These are phyloP conservation scores for Pseudohalonectria lignicola DNA, from an alignment of 2,329 filamentous ascomycete species.

Conservation along the genomic window DNA sequence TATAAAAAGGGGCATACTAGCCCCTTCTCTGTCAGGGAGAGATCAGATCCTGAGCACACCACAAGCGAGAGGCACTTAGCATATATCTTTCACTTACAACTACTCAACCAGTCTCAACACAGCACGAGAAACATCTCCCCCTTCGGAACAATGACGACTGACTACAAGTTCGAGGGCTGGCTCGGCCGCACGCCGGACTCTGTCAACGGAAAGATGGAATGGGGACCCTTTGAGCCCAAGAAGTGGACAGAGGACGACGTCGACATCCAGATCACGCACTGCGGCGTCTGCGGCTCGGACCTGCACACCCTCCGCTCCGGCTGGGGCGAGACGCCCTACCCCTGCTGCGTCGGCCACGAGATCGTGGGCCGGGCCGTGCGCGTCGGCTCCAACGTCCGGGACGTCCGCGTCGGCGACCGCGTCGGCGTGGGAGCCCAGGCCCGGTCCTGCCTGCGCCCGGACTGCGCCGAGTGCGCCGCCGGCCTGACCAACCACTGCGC, in stretches of 20 bases:
- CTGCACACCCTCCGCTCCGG: conserved; percentile 46
- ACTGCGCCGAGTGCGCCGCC: conserved; percentile 14
- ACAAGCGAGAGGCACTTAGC: too few species aligned
- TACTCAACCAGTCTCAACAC: too few species aligned
- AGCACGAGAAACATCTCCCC: too few species aligned
- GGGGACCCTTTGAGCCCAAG: conserved; percentile 50
- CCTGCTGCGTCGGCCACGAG: conserved; percentile 51
- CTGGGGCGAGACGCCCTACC: conserved; percentile 26
- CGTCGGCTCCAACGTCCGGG: conserved; percentile 34
- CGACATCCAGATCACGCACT: conserved; percentile 55
- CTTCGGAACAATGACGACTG: too few species aligned
- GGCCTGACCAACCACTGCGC: conserved; percentile 7
- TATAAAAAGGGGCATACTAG: too few species aligned
- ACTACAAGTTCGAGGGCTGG: conserved; percentile 41
- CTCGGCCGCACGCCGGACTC: conserved; percentile 28
- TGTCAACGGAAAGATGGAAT: conserved; percentile 40
- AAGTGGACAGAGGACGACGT: conserved; percentile 55
- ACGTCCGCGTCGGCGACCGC: conserved; percentile 20
- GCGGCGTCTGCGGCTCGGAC: conserved; percentile 55
- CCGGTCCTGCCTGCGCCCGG: conserved; percentile 18
- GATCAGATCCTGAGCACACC: too few species aligned
- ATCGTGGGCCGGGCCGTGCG: conserved; percentile 49
- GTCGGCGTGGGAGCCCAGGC: conserved; percentile 11
- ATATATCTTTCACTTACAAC: too few species aligned
- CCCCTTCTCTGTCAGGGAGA: too few species aligned